These are phyloP conservation scores for Umbelopsis sp. DNA, from an alignment of 192 early-diverging fungal genomes.

Conservation along the genomic window DNA sequence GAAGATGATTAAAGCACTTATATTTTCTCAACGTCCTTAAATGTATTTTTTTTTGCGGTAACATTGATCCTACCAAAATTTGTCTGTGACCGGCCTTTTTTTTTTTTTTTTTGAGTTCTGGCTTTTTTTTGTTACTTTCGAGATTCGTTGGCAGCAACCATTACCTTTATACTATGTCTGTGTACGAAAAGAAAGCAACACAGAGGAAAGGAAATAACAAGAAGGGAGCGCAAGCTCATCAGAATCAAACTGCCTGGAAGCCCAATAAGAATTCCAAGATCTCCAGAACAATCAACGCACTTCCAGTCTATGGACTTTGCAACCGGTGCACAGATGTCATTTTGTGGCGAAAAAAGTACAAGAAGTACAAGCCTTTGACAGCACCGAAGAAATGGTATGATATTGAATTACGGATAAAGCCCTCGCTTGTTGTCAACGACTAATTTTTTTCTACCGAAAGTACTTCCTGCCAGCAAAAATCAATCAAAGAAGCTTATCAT, in stretches of 20 bases:
- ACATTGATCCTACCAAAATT: no score
- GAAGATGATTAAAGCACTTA: background rate
- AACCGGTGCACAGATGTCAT: slow-evolving; percentile 74
- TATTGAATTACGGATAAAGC: slow-evolving; percentile 21
- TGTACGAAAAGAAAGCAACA: slow-evolving; percentile 50
- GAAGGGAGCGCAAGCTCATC: slow-evolving; percentile 86
- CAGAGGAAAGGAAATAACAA: slow-evolving; percentile 59
- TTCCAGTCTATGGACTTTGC: slow-evolving; percentile 84
- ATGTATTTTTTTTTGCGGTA: no score
- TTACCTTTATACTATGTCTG: slow-evolving; percentile 27
- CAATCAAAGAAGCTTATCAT: slow-evolving; percentile 93
- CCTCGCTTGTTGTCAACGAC: background rate
- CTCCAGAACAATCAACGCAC: slow-evolving; percentile 70
- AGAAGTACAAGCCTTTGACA: slow-evolving; percentile 97
- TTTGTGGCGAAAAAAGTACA: slow-evolving; percentile 88
- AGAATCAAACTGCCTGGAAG: slow-evolving; percentile 85
- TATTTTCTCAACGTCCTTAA: no score
- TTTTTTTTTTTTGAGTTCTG: slow-evolving; percentile 10
- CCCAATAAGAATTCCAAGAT: slow-evolving; percentile 87
- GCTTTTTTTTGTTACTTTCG: background rate
- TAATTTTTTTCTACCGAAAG: slow-evolving; percentile 19
- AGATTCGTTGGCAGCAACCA: background rate
- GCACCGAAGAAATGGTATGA: slow-evolving; percentile 84
- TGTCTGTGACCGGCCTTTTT: background rate
- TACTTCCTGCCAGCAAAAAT: slow-evolving; percentile 73